A percentile compares a stretch with the other conserved stretches of the same genome.
Evolutionary conservation across 192 early-diverging fungal species (phyloP).

Genomic region (Dissophora globulifera): DNA sequence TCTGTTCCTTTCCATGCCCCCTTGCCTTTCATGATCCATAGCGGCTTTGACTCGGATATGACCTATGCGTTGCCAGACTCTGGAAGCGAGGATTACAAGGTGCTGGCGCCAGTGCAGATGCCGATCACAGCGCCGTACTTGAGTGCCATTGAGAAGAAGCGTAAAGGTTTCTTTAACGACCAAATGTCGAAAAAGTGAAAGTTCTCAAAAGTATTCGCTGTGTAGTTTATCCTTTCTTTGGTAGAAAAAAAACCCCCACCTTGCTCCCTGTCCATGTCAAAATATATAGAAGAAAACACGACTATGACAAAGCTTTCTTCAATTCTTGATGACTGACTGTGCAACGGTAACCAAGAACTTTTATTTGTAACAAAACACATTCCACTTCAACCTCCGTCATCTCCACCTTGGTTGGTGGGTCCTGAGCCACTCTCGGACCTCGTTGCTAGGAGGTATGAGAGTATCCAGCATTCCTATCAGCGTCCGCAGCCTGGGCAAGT

Average conservation of each 20-base stretch:
- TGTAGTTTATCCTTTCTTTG: background rate
- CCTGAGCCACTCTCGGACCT: too few relatives aligned
- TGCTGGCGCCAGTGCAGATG: conserved; percentile 80
- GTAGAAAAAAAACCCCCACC: background rate
- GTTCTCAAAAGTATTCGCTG: background rate
- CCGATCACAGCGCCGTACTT: conserved; percentile 93
- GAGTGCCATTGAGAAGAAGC: conserved; percentile 79
- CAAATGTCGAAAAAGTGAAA: conserved; percentile 51
- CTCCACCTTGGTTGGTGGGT: too few relatives aligned
- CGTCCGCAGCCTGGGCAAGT: conserved; percentile 5
- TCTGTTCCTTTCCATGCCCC: too few relatives aligned
- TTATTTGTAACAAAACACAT: too few relatives aligned
- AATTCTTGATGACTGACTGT: too few relatives aligned
- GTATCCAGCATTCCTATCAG: too few relatives aligned
- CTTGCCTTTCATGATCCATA: conserved; percentile 7
- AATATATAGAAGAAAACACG: background rate
- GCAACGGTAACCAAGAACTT: too few relatives aligned
- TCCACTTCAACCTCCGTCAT: too few relatives aligned
- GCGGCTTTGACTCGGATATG: conserved; percentile 88
- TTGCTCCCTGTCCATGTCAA: too few relatives aligned
- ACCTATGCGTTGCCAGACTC: conserved; percentile 78
- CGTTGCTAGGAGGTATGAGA: too few relatives aligned
- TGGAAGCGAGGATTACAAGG: conserved; percentile 37
- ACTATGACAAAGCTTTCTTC: too few relatives aligned
- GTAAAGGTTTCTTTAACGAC: conserved; percentile 79